phyloP scores from a whole-genome alignment of 495 filamentous ascomycete species.

The Talaromyces liani region DNA sequence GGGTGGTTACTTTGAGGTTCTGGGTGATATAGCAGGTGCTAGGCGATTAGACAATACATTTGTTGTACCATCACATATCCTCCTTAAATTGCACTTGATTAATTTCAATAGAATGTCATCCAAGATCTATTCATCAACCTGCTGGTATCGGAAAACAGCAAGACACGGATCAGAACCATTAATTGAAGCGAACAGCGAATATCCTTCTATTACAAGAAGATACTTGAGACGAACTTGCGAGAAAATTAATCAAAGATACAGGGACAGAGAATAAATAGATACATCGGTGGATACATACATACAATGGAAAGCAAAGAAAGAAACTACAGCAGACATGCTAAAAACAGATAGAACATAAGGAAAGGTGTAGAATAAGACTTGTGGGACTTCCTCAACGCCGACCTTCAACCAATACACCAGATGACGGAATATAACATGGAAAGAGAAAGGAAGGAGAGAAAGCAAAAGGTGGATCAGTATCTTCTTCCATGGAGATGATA shows the following conservation, averaged over 20 bases:
- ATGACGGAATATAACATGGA: background rate
- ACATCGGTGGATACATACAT: constrained; percentile 5
- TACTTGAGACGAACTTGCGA: background rate
- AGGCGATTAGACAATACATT: background rate
- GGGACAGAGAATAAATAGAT: background rate
- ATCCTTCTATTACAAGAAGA: background rate
- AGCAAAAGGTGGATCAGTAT: too few species aligned
- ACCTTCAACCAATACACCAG: background rate
- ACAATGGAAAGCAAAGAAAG: constrained; percentile 6
- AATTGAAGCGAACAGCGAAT: background rate
- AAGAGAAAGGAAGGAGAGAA: background rate
- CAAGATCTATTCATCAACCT: background rate
- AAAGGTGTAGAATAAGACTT: background rate
- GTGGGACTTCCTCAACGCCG: background rate
- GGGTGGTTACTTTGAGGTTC: background rate
- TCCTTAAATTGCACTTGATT: background rate
- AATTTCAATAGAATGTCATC: background rate
- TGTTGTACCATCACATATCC: background rate
- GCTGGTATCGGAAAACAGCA: background rate
- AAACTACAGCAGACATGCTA: background rate
- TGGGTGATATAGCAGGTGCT: background rate
- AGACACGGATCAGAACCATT: background rate
- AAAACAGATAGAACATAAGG: background rate
- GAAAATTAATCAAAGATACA: background rate
- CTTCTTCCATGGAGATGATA: too few species aligned